Conservation (phyloP, 2,329 filamentous ascomycete species). For the Tolypocladium tundrense region DNA sequence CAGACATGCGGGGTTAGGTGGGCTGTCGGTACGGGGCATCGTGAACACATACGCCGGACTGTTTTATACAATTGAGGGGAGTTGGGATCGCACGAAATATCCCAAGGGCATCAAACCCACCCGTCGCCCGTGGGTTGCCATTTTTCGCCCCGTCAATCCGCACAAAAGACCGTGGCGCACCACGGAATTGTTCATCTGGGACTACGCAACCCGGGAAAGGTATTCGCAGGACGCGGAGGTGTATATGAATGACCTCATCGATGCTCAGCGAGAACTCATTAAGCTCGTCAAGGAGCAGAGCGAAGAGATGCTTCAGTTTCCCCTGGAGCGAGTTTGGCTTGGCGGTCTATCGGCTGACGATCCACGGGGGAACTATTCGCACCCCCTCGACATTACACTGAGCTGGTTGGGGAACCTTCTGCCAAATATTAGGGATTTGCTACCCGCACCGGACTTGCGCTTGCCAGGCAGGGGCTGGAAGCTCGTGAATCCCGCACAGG, state of each 20-base stretch:
- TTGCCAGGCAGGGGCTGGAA: constrained; percentile 28
- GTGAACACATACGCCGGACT: constrained; percentile 24
- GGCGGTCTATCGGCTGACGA: constrained; percentile 20
- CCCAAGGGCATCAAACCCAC: constrained; percentile 8
- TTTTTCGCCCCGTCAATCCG: constrained; percentile 33
- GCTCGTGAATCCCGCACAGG: constrained; percentile 12
- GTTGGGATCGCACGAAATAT: constrained; percentile 3
- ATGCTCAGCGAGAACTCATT: constrained; percentile 36
- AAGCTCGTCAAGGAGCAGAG: constrained; percentile 19
- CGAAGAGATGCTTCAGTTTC: constrained; percentile 14
- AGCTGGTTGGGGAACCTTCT: constrained; percentile 23
- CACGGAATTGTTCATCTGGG: constrained; percentile 47
- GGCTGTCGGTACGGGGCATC: not conserved
- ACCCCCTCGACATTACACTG: constrained; percentile 33
- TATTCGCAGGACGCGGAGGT: constrained; percentile 9
- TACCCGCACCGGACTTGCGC: constrained; percentile 22
- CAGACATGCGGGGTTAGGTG: not conserved
- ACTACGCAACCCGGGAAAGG: constrained; percentile 22
- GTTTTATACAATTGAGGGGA: constrained; percentile 33
- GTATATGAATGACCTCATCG: constrained; percentile 25
- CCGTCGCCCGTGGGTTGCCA: constrained; percentile 40
- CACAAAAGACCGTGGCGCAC: constrained; percentile 18
- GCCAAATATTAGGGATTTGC: constrained; percentile 16
- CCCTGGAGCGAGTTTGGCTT: constrained; percentile 35
- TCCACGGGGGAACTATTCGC: constrained; percentile 8